These are phyloP conservation scores for Collybiopsis confluens DNA, from an alignment of 768 basidiomycete species.

Conservation along the genomic window DNA sequence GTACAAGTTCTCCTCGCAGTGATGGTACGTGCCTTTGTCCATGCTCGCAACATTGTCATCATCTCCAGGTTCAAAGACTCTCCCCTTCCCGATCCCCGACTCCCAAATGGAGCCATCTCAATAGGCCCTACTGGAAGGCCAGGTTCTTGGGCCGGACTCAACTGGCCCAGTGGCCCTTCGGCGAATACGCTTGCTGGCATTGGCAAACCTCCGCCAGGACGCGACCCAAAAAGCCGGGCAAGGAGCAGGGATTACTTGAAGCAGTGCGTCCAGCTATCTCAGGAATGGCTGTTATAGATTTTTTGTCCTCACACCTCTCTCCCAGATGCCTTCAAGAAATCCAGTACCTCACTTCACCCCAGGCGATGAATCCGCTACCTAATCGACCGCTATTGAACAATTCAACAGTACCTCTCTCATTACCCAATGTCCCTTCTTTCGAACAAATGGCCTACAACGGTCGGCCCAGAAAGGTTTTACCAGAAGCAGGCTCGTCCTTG, in stretches of 20 bases:
- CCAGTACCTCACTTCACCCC: constrained; percentile 92
- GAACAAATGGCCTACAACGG: constrained; percentile 74
- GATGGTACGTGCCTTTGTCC: constrained; percentile 50
- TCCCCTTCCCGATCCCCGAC: constrained; percentile 64
- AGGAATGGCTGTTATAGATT: constrained; percentile 3
- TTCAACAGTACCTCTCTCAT: constrained; percentile 55
- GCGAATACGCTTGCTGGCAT: constrained; percentile 41
- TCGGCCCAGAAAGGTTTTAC: constrained; percentile 75
- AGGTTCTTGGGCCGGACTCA: constrained; percentile 52
- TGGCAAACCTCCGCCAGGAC: constrained; percentile 72
- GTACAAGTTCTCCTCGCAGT: constrained; percentile 79
- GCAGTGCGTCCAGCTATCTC: constrained; percentile 53
- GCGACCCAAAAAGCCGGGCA: constrained; percentile 94
- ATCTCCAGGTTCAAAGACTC: constrained; percentile 49
- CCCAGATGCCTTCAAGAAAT: constrained; percentile 94
- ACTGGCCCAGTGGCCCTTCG: constrained; percentile 42
- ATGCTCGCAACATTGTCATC: constrained; percentile 6
- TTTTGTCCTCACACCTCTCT: constrained; percentile 6
- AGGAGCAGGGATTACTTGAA: constrained; percentile 96
- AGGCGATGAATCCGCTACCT: constrained; percentile 95
- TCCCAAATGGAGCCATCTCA: constrained; percentile 55
- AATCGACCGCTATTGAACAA: constrained; percentile 76
- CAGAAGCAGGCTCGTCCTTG: constrained; percentile 62
- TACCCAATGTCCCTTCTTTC: constrained; percentile 71
- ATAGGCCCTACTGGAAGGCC: constrained; percentile 44